Evolutionary conservation across 176 grass and related monocot genomes (phyloP).

Genomic region (Stipa capillata): DNA sequence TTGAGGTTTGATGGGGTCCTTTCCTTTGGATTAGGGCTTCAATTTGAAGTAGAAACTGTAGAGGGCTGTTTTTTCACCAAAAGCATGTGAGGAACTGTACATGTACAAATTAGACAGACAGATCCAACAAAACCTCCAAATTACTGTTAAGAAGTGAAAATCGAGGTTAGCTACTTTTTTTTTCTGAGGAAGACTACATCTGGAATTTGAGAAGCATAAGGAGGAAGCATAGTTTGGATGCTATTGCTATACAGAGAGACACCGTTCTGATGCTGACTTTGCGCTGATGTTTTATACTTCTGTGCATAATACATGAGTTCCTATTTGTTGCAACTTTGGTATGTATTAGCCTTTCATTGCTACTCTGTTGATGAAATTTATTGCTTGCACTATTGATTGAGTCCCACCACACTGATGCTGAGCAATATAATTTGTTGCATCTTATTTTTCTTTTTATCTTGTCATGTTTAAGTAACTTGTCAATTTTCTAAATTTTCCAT

Average conservation of each 20-base stretch:
- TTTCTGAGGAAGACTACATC: too few relatives aligned
- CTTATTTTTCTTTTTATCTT: background rate
- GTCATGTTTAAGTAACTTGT: background rate
- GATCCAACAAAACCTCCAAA: background rate
- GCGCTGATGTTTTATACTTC: background rate
- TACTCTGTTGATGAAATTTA: background rate
- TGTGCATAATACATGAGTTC: background rate
- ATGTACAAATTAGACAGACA: background rate
- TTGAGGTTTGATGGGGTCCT: background rate
- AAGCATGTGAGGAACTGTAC: background rate
- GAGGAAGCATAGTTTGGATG: background rate
- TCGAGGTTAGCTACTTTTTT: background rate
- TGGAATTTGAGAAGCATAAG: background rate
- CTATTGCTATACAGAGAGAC: background rate
- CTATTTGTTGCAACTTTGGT: background rate
- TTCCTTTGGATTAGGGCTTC: background rate
- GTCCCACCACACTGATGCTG: background rate
- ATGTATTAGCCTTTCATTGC: background rate
- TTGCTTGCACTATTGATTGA: background rate
- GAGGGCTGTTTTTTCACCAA: background rate
- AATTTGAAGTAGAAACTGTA: background rate
- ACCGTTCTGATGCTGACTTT: background rate
- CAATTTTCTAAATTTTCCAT: background rate
- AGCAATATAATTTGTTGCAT: background rate
- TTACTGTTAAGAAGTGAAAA: background rate